These are phyloP conservation scores for Diddensiella transvaalensis DNA, from an alignment of 805 yeast species.

Conservation along the genomic window DNA sequence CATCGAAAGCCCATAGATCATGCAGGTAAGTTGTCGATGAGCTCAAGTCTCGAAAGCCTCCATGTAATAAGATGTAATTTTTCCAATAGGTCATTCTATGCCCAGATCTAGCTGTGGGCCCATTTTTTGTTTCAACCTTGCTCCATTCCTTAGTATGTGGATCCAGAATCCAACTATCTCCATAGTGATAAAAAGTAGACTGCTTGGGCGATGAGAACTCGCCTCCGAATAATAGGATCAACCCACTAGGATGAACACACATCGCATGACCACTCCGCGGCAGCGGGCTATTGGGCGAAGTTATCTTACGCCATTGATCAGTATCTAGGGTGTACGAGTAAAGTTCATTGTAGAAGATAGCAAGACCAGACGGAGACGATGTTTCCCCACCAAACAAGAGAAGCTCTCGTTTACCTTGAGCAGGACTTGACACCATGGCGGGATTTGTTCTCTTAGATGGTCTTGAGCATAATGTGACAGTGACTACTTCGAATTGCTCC, in stretches of 20 bases:
- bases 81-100: slow-evolving; percentile 91
- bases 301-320: slow-evolving; percentile 72
- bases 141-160: slow-evolving; percentile 84
- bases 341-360: slow-evolving; percentile 79
- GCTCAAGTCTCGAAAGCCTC: slow-evolving; percentile 92
- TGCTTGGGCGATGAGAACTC: slow-evolving; percentile 97
- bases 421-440: slow-evolving; percentile 69
- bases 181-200: slow-evolving; percentile 90
- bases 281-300: slow-evolving; percentile 83
- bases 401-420: slow-evolving; percentile 72
- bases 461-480: slow-evolving; percentile 50
- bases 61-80: slow-evolving; percentile 77
- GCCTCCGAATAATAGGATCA: slow-evolving; percentile 87
- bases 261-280: slow-evolving; percentile 93
- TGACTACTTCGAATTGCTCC: slow-evolving; percentile 68
- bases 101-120: slow-evolving; percentile 86
- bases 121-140: slow-evolving; percentile 66
- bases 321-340: slow-evolving; percentile 69
- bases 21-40: slow-evolving; percentile 73
- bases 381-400: slow-evolving; percentile 90
- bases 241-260: slow-evolving; percentile 89
- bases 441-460: slow-evolving; percentile 75
- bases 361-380: slow-evolving; percentile 38
- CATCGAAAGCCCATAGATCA: slow-evolving; percentile 91
- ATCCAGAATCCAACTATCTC: slow-evolving; percentile 94